phyloP scores from a whole-genome alignment of 2,329 filamentous ascomycete genomes.

The Paraphoma sp. region DNA sequence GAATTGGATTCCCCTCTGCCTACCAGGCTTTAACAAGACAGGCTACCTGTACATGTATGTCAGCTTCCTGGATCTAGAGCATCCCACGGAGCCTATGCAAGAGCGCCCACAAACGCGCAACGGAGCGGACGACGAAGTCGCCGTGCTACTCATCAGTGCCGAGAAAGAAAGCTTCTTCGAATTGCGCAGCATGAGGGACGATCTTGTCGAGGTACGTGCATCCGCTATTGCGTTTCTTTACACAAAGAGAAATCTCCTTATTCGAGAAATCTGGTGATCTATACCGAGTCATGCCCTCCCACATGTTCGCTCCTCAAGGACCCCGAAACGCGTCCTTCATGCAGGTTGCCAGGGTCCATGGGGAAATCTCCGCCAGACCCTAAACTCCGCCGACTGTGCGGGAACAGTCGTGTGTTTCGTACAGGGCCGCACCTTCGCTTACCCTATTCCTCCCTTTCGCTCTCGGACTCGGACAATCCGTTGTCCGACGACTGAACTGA shows the following conservation, averaged over 20 bases:
- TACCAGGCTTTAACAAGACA: slow-evolving; percentile 95
- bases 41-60: slow-evolving; percentile 99
- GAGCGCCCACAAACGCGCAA: slow-evolving; percentile 46
- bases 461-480: slow-evolving; percentile 4
- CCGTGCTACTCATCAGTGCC: slow-evolving; percentile 88
- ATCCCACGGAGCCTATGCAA: slow-evolving; percentile 52
- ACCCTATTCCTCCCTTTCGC: too few species aligned
- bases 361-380: background rate
- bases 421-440: background rate
- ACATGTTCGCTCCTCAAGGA: background rate
- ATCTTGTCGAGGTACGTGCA: slow-evolving; percentile 60
- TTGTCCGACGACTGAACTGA: background rate
- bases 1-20: slow-evolving; percentile 95
- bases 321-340: background rate
- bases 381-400: too few species aligned
- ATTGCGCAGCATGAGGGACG: slow-evolving; percentile 74
- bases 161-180: slow-evolving; percentile 94
- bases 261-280: background rate
- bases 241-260: slow-evolving; percentile 16
- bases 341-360: background rate
- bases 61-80: slow-evolving; percentile 79
- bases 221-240: slow-evolving; percentile 9
- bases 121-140: slow-evolving; percentile 72
- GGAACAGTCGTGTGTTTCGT: too few species aligned
- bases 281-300: background rate